These are phyloP conservation scores for Flaveria trinervia DNA, from an alignment of 129 eudicot genomes.

Conservation along the genomic window DNA sequence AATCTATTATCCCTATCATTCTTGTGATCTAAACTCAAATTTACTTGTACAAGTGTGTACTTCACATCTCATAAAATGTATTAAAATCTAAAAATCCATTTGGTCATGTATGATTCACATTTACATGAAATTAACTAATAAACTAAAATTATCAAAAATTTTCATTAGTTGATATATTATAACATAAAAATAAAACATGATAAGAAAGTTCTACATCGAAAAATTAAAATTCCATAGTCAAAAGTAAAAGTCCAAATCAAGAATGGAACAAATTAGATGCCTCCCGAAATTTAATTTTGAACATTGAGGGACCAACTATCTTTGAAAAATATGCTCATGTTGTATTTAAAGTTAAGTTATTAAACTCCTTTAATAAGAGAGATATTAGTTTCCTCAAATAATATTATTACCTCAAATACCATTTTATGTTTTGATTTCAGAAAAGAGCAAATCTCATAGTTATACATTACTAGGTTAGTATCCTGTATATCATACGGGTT, in stretches of 20 bases:
- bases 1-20: too few relatives aligned
- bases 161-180: too few relatives aligned
- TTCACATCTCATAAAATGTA: too few relatives aligned
- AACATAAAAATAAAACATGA: neutral
- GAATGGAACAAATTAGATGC: slow-evolving; percentile 33
- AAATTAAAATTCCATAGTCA: slow-evolving; percentile 15
- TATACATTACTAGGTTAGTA: too few relatives aligned
- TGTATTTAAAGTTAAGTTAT: slow-evolving; percentile 17
- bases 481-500: too few relatives aligned
- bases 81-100: too few relatives aligned
- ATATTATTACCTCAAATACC: neutral
- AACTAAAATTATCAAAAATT: too few relatives aligned
- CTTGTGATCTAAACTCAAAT: too few relatives aligned
- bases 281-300: slow-evolving; percentile 24
- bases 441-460: neutral
- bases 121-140: too few relatives aligned
- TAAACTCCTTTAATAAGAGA: neutral
- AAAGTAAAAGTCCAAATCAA: slow-evolving; percentile 34
- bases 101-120: too few relatives aligned
- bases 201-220: slow-evolving; percentile 3
- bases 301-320: slow-evolving; percentile 34
- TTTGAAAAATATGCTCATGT: slow-evolving; percentile 31
- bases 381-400: neutral
- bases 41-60: too few relatives aligned
- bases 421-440: neutral